These are phyloP conservation scores for Epichloe amarillans DNA, from an alignment of 2,329 filamentous ascomycete genomes.

Conservation along the genomic window DNA sequence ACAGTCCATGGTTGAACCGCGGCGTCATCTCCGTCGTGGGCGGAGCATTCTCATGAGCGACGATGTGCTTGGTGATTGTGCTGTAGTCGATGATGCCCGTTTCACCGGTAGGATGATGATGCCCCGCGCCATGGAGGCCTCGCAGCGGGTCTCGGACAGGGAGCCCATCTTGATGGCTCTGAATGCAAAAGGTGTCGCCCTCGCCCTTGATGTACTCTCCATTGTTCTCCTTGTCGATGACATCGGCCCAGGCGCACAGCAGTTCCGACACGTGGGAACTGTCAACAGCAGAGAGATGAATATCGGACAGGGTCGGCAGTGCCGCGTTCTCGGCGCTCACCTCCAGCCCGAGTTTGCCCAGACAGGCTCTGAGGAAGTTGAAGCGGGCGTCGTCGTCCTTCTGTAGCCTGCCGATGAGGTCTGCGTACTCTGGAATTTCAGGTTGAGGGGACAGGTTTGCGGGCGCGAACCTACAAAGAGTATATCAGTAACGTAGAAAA, in stretches of 20 bases:
- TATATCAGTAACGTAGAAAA: conserved; percentile 4
- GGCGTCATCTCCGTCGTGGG: conserved; percentile 65
- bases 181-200: conserved; percentile 69
- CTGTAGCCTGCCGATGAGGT: conserved; percentile 53
- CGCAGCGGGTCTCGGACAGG: conserved; percentile 40
- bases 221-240: conserved; percentile 51
- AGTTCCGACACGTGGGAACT: conserved; percentile 53
- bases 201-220: conserved; percentile 66
- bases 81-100: conserved; percentile 63
- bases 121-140: conserved; percentile 28
- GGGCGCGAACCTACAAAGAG: conserved; percentile 56
- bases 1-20: conserved; percentile 72
- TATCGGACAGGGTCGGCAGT: conserved; percentile 65
- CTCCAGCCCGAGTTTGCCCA: conserved; percentile 70
- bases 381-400: conserved; percentile 57
- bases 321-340: conserved; percentile 55
- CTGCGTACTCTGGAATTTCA: conserved; percentile 53
- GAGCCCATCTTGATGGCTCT: conserved; percentile 51
- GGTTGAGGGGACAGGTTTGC: conserved; percentile 60
- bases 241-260: conserved; percentile 51
- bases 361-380: conserved; percentile 64
- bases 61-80: conserved; percentile 56
- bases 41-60: conserved; percentile 54
- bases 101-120: conserved; percentile 15
- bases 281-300: conserved; percentile 66